Percentiles rank a stretch among this genome's conserved stretches.
phyloP scores from a whole-genome alignment of 306 rosid genomes.

The Nissolia schottii region DNA sequence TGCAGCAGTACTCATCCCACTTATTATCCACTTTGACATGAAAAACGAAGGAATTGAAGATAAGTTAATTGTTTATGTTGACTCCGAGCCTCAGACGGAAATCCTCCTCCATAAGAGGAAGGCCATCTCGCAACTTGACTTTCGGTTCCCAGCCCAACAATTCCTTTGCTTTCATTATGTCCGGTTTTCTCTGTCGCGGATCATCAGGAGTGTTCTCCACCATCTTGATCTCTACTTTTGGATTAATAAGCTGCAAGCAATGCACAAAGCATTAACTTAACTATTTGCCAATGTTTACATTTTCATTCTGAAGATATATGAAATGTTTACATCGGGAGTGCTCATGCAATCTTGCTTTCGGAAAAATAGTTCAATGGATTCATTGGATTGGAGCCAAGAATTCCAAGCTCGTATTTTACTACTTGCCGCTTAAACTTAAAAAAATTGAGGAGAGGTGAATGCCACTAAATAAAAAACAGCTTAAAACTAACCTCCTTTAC shows the following conservation, averaged over 20 bases:
- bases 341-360: background rate
- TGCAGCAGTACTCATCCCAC: background rate
- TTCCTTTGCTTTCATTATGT: slow-evolving; percentile 53
- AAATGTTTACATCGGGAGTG: background rate
- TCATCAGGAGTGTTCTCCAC: slow-evolving; percentile 74
- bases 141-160: slow-evolving; percentile 63
- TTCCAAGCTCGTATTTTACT: background rate
- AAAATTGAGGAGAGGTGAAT: background rate
- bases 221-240: slow-evolving; percentile 42
- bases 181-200: slow-evolving; percentile 62
- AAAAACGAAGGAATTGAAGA: background rate
- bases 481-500: slow-evolving; percentile 65
- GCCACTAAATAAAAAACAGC: background rate
- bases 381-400: background rate
- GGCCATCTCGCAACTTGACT: slow-evolving; percentile 49
- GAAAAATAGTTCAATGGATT: background rate
- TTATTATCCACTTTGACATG: slow-evolving; percentile 15
- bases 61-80: slow-evolving; percentile 28
- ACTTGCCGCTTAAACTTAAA: background rate
- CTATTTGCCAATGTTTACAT: background rate
- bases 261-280: background rate
- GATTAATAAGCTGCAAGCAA: slow-evolving; percentile 54
- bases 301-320: background rate
- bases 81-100: slow-evolving; percentile 55
- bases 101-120: slow-evolving; percentile 70